phyloP scores from a whole-genome alignment of 2,329 filamentous ascomycete species.

The Mollisiaceae sp. region DNA sequence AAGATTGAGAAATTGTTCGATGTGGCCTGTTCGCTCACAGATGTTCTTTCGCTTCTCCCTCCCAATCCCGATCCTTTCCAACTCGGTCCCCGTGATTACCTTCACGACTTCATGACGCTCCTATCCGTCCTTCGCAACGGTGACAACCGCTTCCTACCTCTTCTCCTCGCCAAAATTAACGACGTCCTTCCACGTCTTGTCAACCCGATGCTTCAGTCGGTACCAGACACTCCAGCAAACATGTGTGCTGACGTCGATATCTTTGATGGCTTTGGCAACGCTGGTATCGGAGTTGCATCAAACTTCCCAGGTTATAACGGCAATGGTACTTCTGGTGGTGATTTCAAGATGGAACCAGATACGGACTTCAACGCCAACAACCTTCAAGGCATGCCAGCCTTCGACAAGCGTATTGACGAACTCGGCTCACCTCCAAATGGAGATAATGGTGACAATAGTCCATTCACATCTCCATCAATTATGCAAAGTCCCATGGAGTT shows the following conservation, averaged over 20 bases:
- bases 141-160: conserved; percentile 75
- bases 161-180: conserved; percentile 76
- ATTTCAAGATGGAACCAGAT: conserved; percentile 40
- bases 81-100: conserved; percentile 72
- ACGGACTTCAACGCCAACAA: conserved; percentile 30
- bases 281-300: conserved; percentile 55
- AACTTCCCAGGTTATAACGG: conserved; percentile 38
- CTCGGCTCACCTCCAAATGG: conserved; percentile 34
- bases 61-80: conserved; percentile 66
- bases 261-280: conserved; percentile 69
- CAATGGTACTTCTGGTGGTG: conserved; percentile 35
- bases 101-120: conserved; percentile 71
- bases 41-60: conserved; percentile 71
- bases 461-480: conserved; percentile 35
- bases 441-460: conserved; percentile 28
- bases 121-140: conserved; percentile 75
- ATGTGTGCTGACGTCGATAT: conserved; percentile 56
- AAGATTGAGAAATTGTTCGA: conserved; percentile 81
- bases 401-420: conserved; percentile 39
- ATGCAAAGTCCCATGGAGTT: conserved; percentile 38
- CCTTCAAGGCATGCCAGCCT: conserved; percentile 31
- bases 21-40: conserved; percentile 73
- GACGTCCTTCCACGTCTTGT: conserved; percentile 69
- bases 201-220: conserved; percentile 63
- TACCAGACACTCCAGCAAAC: conserved; percentile 56